Conservation (phyloP, 164 flowering plant genomes). For the Magnolia kwangsiensis region DNA sequence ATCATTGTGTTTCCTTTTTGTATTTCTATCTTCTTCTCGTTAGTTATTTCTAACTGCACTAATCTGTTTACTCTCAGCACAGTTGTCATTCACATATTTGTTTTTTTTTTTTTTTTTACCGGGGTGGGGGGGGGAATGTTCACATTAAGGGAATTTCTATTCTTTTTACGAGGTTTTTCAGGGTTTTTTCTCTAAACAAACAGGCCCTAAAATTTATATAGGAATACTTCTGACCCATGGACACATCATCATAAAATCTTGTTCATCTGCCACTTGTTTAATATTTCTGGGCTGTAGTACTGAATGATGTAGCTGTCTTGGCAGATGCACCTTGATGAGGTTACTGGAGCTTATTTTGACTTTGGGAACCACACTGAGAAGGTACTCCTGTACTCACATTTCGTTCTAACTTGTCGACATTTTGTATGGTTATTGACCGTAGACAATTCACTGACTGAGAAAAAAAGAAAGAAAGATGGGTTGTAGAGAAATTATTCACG, state of each 20-base stretch:
- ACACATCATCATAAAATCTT: too few species aligned
- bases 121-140: too few species aligned
- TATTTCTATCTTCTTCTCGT: not conserved
- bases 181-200: too few species aligned
- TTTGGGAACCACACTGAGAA: conserved; percentile 89
- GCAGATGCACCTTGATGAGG: conserved; percentile 80
- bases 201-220: too few species aligned
- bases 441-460: not conserved
- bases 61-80: too few species aligned
- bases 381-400: conserved; percentile 34
- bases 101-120: too few species aligned
- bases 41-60: too few species aligned
- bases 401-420: not conserved
- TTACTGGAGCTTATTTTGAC: conserved; percentile 81
- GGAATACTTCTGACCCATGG: too few species aligned
- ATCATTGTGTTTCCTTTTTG: not conserved
- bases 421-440: not conserved
- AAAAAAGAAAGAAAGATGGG: not conserved
- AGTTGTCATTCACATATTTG: too few species aligned
- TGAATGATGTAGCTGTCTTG: conserved; percentile 9
- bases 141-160: too few species aligned
- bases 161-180: too few species aligned
- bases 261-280: too few species aligned
- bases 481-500: not conserved
- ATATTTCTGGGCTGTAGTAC: not conserved